Base-by-base conservation (phyloP, 345 rosid genomes). In the Reutealis trisperma region DNA sequence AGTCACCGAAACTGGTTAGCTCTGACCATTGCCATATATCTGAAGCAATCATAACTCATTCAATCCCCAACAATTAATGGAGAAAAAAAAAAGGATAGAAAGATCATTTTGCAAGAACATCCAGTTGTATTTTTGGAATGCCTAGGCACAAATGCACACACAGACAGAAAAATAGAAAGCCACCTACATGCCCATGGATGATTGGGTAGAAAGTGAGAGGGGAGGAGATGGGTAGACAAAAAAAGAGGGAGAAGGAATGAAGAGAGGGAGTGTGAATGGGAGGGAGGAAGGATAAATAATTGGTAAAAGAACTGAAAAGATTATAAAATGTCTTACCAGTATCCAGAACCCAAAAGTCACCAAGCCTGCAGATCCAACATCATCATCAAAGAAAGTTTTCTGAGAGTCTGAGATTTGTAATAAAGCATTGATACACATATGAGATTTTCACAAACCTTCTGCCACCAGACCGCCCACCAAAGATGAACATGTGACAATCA, bases 11-110 rank as follows among this genome's bases (percentile, higher is more conserved):
- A 79, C 96, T 90, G 64, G 94, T 89, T 69, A 96, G 87, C 84
- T 96, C 98, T 58, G 98, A 91, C 99, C 99, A 96, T 78, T 96
- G 98, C 99, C 99, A 96, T 84, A 91, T 93, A 81, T 96, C 99
- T 96, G 88, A 74, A 87, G 79, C 42, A 72, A 67, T 75, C 49
- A 66, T 70, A 32, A 70, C 55, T 49, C 69, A 61, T 32, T 65
- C 44, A 71, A 80, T 63, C 8, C 34, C 57, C 69, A 57, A 64
- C 55, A 14, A 68, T n/a, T 57, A 61, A 37, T 16, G 59, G 57
- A 18, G 6, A 7, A 37, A 37, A 37, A 4, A 16, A 63, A 54
- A 73, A 47, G 3, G 4, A 37, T 45, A 63, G 59, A 66, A 52
- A 30, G 57, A 9, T 52, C 27, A 65, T 30, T 37, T 37, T 69